Evolutionary conservation across 1,284 basidiomycete species (phyloP), one percentile per base, ranked within the genome.

Genomic region (Tilletia walkeri): DNA sequence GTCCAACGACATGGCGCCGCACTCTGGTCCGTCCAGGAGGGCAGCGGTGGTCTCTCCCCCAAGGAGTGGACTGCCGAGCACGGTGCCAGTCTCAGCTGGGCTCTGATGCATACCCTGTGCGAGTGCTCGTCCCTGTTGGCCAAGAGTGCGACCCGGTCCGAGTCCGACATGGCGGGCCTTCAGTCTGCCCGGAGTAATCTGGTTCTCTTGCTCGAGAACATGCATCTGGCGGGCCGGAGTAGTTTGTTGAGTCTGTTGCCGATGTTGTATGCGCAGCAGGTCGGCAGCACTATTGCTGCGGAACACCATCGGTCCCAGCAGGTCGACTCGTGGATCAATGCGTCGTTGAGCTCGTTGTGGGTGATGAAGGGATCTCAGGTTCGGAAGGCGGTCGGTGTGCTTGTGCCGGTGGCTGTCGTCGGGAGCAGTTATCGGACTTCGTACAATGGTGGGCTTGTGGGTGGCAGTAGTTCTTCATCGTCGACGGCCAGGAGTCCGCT

Each of bases 111-210:
- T 36, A 63, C 36, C 36, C 34, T 63, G 12, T 63, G 34, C 59
- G 59, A 63, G 36, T 63, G 59, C 59, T 38, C 59, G 16, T 63
- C 59, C 16, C 16, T 63, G 4, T 36, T 63, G 3, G 30, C 59
- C 4, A 63, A 63, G 59, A 41, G 36, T 34, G 30, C 59, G 14
- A 36, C 9, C 38, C 20, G 16, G 4, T 20, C 24, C 24, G 56
- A 61, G 56, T 14, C 30, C 7, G 59, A 63, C 36, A 1, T n/a
- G 50, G 50, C 16, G 10, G 59, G 59, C 4, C 59, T 63, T 6
- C 59, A n/a, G n/a, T 63, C 59, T 16, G 59, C 59, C 12, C 59
- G 59, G 59, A 41, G 36, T 18, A 63, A 63, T 34, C 34, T 63
- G 7, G 59, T 63, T 1, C 59, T 63, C 4, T 36, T 63, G 36